Evolutionary conservation across 176 grass and related monocot species (phyloP).

Genomic region (Oryza rufipogon): DNA sequence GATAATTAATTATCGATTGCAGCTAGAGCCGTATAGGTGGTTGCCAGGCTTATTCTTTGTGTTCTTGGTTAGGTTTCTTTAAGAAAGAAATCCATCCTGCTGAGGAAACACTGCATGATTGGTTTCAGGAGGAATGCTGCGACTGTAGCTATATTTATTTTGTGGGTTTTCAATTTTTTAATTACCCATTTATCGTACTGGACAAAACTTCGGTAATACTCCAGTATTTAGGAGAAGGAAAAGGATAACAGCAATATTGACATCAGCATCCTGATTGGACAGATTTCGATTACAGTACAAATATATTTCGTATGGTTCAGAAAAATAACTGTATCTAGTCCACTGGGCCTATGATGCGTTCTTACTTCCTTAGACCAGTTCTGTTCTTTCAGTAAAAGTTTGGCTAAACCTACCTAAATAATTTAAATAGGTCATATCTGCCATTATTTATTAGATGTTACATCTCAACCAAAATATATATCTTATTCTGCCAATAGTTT

Average conservation of each 20-base stretch:
- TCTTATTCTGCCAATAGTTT: neutral
- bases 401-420: slow-evolving; percentile 4
- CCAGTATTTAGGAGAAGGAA: neutral
- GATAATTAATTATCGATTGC: slow-evolving; percentile 30
- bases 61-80: slow-evolving; percentile 42
- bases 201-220: neutral
- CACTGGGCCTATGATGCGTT: neutral
- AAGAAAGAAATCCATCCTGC: neutral
- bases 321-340: neutral
- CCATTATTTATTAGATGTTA: slow-evolving; percentile 13
- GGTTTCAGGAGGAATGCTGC: neutral
- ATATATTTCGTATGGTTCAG: neutral
- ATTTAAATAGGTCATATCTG: neutral
- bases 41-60: slow-evolving; percentile 56
- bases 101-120: slow-evolving; percentile 26
- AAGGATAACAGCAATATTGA: neutral
- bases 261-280: neutral
- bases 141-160: neutral
- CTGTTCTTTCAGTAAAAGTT: slow-evolving; percentile 30
- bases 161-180: neutral
- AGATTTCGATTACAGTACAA: neutral
- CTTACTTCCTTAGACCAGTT: neutral
- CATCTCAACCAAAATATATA: slow-evolving; percentile 16
- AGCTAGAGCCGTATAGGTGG: slow-evolving; percentile 39
- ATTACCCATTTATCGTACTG: neutral